Conservation (phyloP, 2,329 filamentous ascomycete species). For the Pleomassaria siparia region DNA sequence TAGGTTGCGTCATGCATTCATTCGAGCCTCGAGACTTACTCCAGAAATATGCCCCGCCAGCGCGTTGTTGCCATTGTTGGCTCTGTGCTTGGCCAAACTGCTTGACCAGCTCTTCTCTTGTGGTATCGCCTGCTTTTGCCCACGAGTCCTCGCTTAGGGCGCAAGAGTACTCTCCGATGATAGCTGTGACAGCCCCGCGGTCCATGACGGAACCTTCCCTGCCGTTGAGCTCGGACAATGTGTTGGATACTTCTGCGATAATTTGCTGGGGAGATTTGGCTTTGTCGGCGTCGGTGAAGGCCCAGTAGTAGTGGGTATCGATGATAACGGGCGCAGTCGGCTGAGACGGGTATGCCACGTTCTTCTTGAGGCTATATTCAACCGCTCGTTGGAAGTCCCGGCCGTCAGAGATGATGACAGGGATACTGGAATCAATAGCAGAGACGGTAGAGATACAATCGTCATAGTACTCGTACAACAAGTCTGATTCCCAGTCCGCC, state of each 20-base stretch:
- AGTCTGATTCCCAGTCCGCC: conserved; percentile 51
- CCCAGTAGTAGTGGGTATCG: conserved; percentile 63
- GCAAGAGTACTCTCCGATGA: conserved; percentile 62
- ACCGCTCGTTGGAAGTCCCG: conserved; percentile 55
- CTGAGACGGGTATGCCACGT: conserved; percentile 31
- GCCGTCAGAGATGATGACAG: conserved; percentile 60
- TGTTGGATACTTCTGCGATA: conserved; percentile 47
- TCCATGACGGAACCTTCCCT: conserved; percentile 53
- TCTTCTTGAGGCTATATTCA: conserved; percentile 49
- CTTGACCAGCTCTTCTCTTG: conserved; percentile 44
- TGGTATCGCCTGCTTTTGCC: conserved; percentile 37
- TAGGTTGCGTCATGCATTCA: too few relatives aligned
- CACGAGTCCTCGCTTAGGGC: conserved; percentile 56
- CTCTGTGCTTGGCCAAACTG: conserved; percentile 55
- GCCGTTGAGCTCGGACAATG: conserved; percentile 50
- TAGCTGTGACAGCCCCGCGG: conserved; percentile 53
- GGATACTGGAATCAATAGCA: conserved; percentile 52
- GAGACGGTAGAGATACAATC: conserved; percentile 51
- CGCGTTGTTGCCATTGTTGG: conserved; percentile 50
- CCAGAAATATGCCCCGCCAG: conserved; percentile 61
- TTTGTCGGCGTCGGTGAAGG: conserved; percentile 57
- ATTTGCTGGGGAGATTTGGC: conserved; percentile 55
- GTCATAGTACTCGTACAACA: conserved; percentile 62
- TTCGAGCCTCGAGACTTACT: too few relatives aligned
- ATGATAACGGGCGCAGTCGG: conserved; percentile 54